Conservation (phyloP, 345 rosid genomes). For the Balakata baccata region DNA sequence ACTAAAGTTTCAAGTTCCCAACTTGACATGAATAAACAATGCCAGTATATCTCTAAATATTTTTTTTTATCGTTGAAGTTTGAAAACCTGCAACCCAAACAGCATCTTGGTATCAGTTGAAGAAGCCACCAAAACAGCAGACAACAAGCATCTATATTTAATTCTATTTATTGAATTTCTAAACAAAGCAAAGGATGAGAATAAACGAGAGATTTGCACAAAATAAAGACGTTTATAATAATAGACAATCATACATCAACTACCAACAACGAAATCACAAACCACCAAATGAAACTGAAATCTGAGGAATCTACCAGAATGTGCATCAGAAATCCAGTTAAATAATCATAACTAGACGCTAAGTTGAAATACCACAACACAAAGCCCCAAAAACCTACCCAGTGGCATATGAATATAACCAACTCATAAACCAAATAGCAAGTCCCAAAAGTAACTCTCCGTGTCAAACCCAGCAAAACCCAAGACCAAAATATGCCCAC, state of each 20-base stretch:
- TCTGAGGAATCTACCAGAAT: constrained; percentile 45
- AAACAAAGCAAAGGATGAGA: constrained; percentile 23
- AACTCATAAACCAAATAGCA: constrained; percentile 37
- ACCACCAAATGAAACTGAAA: constrained; percentile 34
- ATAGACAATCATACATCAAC: constrained; percentile 42
- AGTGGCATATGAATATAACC: constrained; percentile 18
- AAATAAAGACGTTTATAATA: constrained; percentile 14
- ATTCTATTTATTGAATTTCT: not conserved
- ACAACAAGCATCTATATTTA: constrained; percentile 67
- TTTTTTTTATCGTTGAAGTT: constrained; percentile 49
- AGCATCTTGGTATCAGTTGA: constrained; percentile 80
- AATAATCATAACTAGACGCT: constrained; percentile 16
- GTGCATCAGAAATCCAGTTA: constrained; percentile 32
- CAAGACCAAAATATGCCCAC: constrained; percentile 25
- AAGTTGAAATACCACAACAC: not conserved
- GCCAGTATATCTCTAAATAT: constrained; percentile 14
- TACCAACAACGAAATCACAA: constrained; percentile 40
- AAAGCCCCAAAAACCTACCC: constrained; percentile 29
- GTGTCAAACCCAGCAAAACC: constrained; percentile 41
- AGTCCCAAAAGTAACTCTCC: constrained; percentile 54
- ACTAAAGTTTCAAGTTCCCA: constrained; percentile 58
- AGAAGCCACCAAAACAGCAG: constrained; percentile 67
- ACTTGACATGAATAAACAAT: constrained; percentile 35
- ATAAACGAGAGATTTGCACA: constrained; percentile 37
- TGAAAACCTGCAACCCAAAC: constrained; percentile 73